Base-by-base conservation (phyloP, 169 alveolate genomes). In the Eimeria tenella region DNA sequence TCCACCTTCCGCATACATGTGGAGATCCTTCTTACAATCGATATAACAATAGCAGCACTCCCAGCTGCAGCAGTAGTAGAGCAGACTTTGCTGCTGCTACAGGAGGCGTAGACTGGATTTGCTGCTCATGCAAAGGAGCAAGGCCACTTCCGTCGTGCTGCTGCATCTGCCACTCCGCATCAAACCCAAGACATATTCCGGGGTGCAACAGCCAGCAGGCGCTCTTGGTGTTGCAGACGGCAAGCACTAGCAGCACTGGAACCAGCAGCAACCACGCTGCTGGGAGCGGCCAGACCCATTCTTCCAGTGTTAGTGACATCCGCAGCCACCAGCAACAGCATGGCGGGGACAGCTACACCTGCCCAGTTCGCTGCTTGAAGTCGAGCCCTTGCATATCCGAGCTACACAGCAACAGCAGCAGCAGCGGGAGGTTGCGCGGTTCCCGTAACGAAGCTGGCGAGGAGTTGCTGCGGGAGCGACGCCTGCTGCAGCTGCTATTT, bases 301-400 rank as follows among this genome's bases (percentile, higher is more conserved):
- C 86, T 5, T 75, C 86, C 11, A 75, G 86, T 25, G 86, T 52
- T 10, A 25, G 56, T 13, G 86, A 75, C 52, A 19, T 75, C 25
- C 86, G 86, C 25, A 15, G 8, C 25, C 60, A 75, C 65, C 86
- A 75, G 86, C 86, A 75, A 23, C 86, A 42, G 86, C 86, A 75
- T 42, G 9, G 86, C 31, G 65, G 65, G 10, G 86, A 42, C 86
- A 49, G 21, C 49, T 31, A 65, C 74, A 7, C 63, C 86, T 6
- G 86, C 86, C 15, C 63, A 2, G 7, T 42, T 19, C 86, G 86
- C 23, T 52, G 31, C 13, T 19, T 75, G 63, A 19, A 75, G 49
- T 75, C 86, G 68, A 75, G 86, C 52, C 86, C 86, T 5, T 75
- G 86, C 63, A 49, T 75, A 42, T 53, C 86, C 13, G 82, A 71